phyloP scores from a whole-genome alignment of 1,284 basidiomycete species.

The Sporisorium reilianum region DNA sequence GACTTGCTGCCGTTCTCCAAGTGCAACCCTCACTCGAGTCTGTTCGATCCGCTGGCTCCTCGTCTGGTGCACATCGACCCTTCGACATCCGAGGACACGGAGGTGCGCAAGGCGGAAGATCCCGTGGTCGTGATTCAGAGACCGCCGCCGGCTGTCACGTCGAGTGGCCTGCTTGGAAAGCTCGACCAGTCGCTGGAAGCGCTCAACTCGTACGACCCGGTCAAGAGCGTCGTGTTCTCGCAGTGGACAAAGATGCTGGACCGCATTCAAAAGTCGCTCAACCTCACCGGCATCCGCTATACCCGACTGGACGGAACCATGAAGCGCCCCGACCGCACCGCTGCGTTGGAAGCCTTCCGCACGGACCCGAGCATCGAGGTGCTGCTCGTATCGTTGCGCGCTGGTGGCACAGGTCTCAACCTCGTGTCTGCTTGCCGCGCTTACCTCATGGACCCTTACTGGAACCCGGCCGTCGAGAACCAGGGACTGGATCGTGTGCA shows the following conservation, averaged over 20 bases:
- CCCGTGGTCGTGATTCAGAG: constrained; percentile 49
- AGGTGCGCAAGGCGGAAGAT: constrained; percentile 35
- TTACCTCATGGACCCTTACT: constrained; percentile 95
- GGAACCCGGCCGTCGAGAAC: constrained; percentile 92
- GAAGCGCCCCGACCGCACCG: constrained; percentile 56
- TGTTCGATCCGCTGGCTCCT: constrained; percentile 62
- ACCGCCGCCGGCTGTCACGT: constrained; percentile 31
- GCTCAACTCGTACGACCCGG: constrained; percentile 45
- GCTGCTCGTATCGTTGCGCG: constrained; percentile 63
- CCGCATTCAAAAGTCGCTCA: constrained; percentile 58
- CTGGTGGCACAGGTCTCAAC: constrained; percentile 76
- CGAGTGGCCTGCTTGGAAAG: constrained; percentile 27
- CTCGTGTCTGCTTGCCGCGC: constrained; percentile 76
- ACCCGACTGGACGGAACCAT: constrained; percentile 65
- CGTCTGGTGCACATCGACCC: constrained; percentile 57
- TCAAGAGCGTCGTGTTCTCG: constrained; percentile 72
- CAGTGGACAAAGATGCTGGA: constrained; percentile 69
- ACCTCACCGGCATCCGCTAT: constrained; percentile 57
- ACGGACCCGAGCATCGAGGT: constrained; percentile 60
- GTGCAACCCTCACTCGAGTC: constrained; percentile 60
- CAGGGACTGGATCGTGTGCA: constrained; percentile 67
- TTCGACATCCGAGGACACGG: constrained; percentile 29
- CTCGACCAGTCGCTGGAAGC: constrained; percentile 29
- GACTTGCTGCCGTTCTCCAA: constrained; percentile 65
- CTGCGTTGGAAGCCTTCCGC: constrained; percentile 58